phyloP scores from a whole-genome alignment of 257 asterid genomes.

The Solanum rostratum region DNA sequence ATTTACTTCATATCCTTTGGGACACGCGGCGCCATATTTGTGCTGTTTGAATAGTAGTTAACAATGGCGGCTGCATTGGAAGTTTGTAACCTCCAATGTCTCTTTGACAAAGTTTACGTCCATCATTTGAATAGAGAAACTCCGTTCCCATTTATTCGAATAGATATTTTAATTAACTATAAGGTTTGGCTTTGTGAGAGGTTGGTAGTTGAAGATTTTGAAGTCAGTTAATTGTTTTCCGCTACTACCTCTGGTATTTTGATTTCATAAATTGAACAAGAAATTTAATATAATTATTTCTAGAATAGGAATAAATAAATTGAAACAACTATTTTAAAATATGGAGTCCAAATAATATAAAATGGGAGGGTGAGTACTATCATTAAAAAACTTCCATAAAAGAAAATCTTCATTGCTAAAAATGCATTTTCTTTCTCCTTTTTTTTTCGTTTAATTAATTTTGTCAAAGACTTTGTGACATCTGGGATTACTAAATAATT shows the following conservation, averaged over 20 bases:
- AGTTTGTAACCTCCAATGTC: neutral
- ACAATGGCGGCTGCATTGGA: neutral
- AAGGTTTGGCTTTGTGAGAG: neutral
- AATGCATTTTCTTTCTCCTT: neutral
- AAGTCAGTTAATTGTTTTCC: neutral
- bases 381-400: neutral
- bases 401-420: neutral
- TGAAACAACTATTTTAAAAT: too few relatives aligned
- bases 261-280: too few relatives aligned
- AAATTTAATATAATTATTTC: too few relatives aligned
- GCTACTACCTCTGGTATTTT: neutral
- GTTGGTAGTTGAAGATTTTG: neutral
- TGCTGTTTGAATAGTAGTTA: neutral
- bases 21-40: neutral
- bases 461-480: neutral
- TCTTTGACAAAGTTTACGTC: neutral
- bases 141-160: neutral
- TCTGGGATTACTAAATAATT: neutral
- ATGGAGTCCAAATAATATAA: too few relatives aligned
- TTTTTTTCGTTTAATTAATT: slow-evolving; percentile 8
- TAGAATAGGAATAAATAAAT: too few relatives aligned
- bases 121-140: neutral
- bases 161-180: neutral
- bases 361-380: neutral
- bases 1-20: neutral